Base-by-base conservation (phyloP, 768 basidiomycete genomes). In the Pulveroboletus sp. region DNA sequence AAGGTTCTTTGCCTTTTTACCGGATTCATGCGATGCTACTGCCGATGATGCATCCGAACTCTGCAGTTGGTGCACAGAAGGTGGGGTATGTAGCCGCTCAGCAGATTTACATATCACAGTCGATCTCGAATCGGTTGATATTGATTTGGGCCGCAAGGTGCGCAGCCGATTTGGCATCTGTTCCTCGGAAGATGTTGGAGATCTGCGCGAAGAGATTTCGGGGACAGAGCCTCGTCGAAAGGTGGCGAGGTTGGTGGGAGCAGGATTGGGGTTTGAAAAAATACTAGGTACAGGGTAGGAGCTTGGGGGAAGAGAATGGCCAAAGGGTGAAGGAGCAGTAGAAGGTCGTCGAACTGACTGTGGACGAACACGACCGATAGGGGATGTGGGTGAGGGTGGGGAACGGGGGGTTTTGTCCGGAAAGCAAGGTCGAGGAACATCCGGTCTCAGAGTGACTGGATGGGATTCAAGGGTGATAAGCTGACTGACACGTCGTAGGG, bases 401-500 rank as follows among this genome's bases (percentile, higher is more conserved):
- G 57, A 47, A 6, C 39, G 53, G 8, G 39, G 26, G 15, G 45
- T 26, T 43, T 46, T 51, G 15, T 54, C 47, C 10, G 13, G 30
- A 3, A 27, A 42, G 8, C 15, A 42, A 9, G 51, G 42, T 27
- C 14, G 55, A 41, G 50, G 28, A 47, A 41, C 35, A 43, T 61
- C 63, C 57, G 66, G 50, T 50, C 48, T 54, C 30, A 32, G 28
- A 39, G 47, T 35, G 28, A 51, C 41, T 4, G 59, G 50, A 35
- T 47, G 54, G 24, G 55, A 54, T 44, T 53, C 56, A 17, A 7
- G 35, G 17, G 55, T 33, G 13, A 80, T 79, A 14, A 85, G 66
- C 54, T 81, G 79, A 62, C 78, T 84, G 43, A 90, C 87, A 32
- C 84, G 75, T 36, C 72, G 70, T 35, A 89, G 67, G 26, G 85